These are phyloP conservation scores for Gomphus sp. DNA, from an alignment of 1,284 basidiomycete species.

Conservation along the genomic window DNA sequence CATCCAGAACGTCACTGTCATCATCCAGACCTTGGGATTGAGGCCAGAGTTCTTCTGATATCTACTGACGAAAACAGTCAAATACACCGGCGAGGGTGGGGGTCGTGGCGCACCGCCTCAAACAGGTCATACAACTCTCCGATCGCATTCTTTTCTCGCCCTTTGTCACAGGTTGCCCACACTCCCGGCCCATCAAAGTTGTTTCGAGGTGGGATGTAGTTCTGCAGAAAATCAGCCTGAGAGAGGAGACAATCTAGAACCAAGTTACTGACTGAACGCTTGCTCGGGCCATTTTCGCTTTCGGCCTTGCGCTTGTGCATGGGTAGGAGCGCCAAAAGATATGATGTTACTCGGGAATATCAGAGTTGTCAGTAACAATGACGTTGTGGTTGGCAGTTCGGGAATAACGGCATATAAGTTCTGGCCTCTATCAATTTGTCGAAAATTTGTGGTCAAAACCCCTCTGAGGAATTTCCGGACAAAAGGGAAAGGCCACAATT, in stretches of 20 bases:
- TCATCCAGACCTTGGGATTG: conserved; percentile 20
- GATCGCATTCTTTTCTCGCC: conserved; percentile 68
- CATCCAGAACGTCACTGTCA: conserved; percentile 29
- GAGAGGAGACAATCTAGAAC: background rate
- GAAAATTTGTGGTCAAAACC: background rate
- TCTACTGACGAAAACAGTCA: conserved; percentile 27
- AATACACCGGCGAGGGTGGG: background rate
- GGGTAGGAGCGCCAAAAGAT: background rate
- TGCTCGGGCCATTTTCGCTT: background rate
- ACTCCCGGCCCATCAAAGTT: conserved; percentile 66
- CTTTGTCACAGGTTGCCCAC: conserved; percentile 75
- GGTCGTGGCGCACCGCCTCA: conserved; percentile 46
- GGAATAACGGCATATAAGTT: background rate
- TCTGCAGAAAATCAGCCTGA: background rate
- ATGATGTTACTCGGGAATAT: background rate
- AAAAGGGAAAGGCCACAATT: background rate
- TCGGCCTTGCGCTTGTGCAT: background rate
- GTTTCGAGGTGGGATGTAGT: conserved; percentile 2
- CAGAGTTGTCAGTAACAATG: background rate
- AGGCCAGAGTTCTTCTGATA: conserved; percentile 66
- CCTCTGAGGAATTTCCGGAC: background rate
- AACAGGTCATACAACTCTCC: conserved; percentile 72
- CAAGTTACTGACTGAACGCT: background rate
- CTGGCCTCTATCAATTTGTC: background rate
- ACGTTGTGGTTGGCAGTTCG: background rate